These are phyloP conservation scores for Bolboschoenoplectus hybrid DNA, from an alignment of 202 grass and related monocot species.

Conservation along the genomic window DNA sequence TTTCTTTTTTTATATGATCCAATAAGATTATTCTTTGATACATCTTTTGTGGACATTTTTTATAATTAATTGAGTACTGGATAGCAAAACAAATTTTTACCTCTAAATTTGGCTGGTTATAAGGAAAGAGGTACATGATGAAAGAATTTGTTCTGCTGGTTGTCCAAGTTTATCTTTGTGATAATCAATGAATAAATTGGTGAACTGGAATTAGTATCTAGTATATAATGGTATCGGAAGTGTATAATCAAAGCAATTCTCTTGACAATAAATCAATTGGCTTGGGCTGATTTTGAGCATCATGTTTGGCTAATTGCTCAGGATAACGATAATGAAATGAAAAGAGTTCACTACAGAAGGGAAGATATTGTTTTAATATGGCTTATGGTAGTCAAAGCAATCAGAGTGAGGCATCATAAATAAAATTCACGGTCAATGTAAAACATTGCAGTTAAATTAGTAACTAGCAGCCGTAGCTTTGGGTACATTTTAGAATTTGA, in stretches of 20 bases:
- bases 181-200: neutral
- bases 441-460: neutral
- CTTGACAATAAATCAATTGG: too few relatives aligned
- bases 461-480: neutral
- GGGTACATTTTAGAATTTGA: neutral
- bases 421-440: neutral
- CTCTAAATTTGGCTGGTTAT: neutral
- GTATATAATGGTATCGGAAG: neutral
- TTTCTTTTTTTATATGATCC: neutral
- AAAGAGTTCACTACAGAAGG: neutral
- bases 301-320: neutral
- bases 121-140: neutral
- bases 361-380: neutral
- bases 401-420: neutral
- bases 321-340: neutral
- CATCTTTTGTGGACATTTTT: neutral
- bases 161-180: neutral
- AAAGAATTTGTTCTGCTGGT: neutral
- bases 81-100: neutral
- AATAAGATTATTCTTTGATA: neutral
- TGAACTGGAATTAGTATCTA: neutral
- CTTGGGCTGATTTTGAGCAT: neutral
- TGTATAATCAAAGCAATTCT: neutral
- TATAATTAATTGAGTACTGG: neutral
- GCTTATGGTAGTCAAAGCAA: neutral